Evolutionary conservation across 2,329 filamentous ascomycete species (phyloP), one percentile per base, ranked within the genome.

Genomic region (Chaetomiaceae sp.): DNA sequence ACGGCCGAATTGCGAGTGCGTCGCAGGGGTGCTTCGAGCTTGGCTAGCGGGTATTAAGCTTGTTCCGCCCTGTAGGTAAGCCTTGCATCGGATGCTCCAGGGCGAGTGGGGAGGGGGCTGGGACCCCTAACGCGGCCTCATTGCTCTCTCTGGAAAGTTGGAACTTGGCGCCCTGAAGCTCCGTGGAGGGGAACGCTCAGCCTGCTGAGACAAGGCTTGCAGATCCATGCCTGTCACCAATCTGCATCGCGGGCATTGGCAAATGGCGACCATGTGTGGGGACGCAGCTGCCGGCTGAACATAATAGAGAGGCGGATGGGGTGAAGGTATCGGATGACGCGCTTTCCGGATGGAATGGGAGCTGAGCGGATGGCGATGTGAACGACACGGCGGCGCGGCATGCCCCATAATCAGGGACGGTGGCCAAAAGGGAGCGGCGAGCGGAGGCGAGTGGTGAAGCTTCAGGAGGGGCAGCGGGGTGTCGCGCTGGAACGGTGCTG

Each of bases 11-110:
- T 31, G 40, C 40, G 25, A 31, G 46, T 36, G 36, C 22, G 11
- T 25, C n/a, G 29, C 36, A 25, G 33, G 48, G 47, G 31, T 47
- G 15, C 17, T 19, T 33, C 7, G 19, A 27, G 33, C 23, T 23
- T 38, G 25, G 39, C 15, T 22, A 38, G 50, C 39, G 19, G 29
- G 14, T 33, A 45, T 33, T 38, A 44, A 47, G 53, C 47, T 51
- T 55, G 36, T 48, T 51, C 43, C 9, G 44, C 38, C 36, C 40
- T 51, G 20, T 15, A n/a, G n/a, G n/a, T n/a, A 34, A 42, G 40
- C 52, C 47, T 54, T 50, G 42, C 43, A 37, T 34, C 42, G 11
- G 7, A 14, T 19, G 22, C 27, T 12, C 36, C 34, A 33, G 31
- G 34, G 23, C 37, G 19, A 37, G 50, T 36, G 50, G 50, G 50